These are phyloP conservation scores for Tephrocybe sp. DNA, from an alignment of 768 basidiomycete genomes.

Conservation along the genomic window DNA sequence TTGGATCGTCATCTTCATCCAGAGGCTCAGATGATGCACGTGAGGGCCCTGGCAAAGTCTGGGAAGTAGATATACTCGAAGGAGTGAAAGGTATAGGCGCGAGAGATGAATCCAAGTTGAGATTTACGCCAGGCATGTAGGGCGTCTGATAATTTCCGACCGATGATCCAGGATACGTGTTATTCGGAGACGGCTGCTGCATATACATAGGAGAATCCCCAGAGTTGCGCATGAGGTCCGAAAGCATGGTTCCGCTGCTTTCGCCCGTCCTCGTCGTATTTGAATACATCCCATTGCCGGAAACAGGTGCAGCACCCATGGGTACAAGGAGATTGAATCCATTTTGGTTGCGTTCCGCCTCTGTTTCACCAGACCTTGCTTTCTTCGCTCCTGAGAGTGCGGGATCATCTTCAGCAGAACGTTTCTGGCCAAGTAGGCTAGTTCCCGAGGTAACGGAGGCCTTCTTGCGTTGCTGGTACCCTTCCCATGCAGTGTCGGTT, in stretches of 20 bases:
- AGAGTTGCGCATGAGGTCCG: constrained; percentile 57
- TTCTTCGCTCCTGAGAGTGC: constrained; percentile 49
- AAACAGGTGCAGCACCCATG: constrained; percentile 38
- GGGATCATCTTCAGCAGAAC: constrained; percentile 51
- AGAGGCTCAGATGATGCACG: constrained; percentile 42
- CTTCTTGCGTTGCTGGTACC: constrained; percentile 75
- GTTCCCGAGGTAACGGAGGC: constrained; percentile 18
- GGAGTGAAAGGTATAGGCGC: constrained; percentile 50
- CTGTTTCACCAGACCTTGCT: constrained; percentile 42
- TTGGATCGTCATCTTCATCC: constrained; percentile 69
- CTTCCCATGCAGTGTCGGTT: constrained; percentile 92
- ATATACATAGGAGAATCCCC: constrained; percentile 65
- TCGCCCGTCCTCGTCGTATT: constrained; percentile 43
- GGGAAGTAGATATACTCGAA: constrained; percentile 29
- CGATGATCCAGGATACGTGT: constrained; percentile 40
- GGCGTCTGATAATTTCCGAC: constrained; percentile 41
- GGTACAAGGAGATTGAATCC: constrained; percentile 61
- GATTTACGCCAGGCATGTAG: constrained; percentile 59
- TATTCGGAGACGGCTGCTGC: constrained; percentile 40
- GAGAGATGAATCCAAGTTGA: constrained; percentile 56
- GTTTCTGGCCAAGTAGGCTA: constrained; percentile 43
- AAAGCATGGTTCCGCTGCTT: constrained; percentile 46
- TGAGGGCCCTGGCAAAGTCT: constrained; percentile 28
- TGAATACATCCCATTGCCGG: constrained; percentile 47
- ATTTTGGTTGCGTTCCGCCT: constrained; percentile 36